phyloP scores from a whole-genome alignment of 805 yeast genomes.

The Ogataea haglerorum region DNA sequence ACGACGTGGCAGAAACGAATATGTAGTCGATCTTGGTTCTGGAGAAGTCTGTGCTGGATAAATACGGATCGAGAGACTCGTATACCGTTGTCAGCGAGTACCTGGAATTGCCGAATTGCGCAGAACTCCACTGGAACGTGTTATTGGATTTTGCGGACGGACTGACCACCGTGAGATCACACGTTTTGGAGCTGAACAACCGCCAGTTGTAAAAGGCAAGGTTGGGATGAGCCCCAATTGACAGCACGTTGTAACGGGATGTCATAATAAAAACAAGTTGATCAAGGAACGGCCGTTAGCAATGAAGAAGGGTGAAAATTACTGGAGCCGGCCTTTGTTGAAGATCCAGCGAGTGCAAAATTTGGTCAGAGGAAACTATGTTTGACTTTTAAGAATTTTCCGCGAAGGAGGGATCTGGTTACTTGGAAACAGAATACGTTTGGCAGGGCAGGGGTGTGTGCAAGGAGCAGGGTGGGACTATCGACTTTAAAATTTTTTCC shows the following conservation, averaged over 20 bases:
- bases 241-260: conserved; percentile 29
- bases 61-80: conserved; percentile 27
- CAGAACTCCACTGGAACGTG: conserved; percentile 31
- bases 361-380: conserved; percentile 5
- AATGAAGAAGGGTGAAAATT: neutral
- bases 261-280: conserved; percentile 15
- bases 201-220: conserved; percentile 60
- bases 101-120: conserved; percentile 33
- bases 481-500: conserved; percentile 6
- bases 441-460: conserved; percentile 4
- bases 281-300: neutral
- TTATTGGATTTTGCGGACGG: conserved; percentile 18
- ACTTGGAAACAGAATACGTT: conserved; percentile 3
- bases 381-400: conserved; percentile 8
- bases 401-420: conserved; percentile 10
- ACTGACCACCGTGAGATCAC: conserved; percentile 41
- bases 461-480: conserved; percentile 9
- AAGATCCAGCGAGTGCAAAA: conserved; percentile 1
- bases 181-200: conserved; percentile 42
- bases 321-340: neutral
- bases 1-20: conserved; percentile 44
- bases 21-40: conserved; percentile 39
- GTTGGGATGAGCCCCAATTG: conserved; percentile 57
- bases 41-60: conserved; percentile 13
- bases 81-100: conserved; percentile 23